These are phyloP conservation scores for Yamadazyma sp. DNA, from an alignment of 805 yeast species.

Conservation along the genomic window DNA sequence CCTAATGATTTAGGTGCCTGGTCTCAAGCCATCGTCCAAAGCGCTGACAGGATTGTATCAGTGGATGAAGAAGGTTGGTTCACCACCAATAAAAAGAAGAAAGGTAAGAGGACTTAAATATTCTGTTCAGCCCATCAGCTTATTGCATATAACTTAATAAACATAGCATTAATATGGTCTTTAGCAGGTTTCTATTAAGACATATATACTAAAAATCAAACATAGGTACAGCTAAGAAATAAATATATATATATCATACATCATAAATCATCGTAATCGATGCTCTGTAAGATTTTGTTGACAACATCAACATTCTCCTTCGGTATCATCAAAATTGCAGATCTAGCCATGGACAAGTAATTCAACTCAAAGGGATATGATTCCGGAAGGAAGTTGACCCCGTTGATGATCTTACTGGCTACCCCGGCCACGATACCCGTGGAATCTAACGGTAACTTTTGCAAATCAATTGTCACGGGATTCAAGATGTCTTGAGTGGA, in stretches of 20 bases:
- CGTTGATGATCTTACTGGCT: constrained; percentile 48
- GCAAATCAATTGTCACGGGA: constrained; percentile 58
- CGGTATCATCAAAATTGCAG: constrained; percentile 61
- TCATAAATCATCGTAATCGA: constrained; percentile 9
- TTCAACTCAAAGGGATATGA: constrained; percentile 46
- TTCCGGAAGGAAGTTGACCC: constrained; percentile 20
- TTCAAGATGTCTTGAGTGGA: constrained; percentile 54
- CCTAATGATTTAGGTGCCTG: constrained; percentile 54
- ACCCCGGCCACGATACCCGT: constrained; percentile 70
- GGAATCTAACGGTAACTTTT: constrained; percentile 53
- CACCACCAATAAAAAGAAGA: constrained; percentile 41
- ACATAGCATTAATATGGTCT: constrained; percentile 2
- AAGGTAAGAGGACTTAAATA: constrained; percentile 28
- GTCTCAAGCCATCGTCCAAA: constrained; percentile 63
- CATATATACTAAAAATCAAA: too few species aligned
- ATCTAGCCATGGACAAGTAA: constrained; percentile 59
- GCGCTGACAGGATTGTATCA: constrained; percentile 36
- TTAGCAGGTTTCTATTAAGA: too few species aligned
- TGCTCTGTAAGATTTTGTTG: constrained; percentile 18
- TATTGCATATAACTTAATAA: constrained; percentile 1
- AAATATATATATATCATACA: not conserved
- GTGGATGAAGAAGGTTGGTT: constrained; percentile 51
- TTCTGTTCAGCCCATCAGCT: too few species aligned
- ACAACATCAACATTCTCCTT: constrained; percentile 44
- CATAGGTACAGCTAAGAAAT: too few species aligned